Evolutionary conservation across 805 yeast genomes (phyloP).

Genomic region (Cyberlindnera japonica): DNA sequence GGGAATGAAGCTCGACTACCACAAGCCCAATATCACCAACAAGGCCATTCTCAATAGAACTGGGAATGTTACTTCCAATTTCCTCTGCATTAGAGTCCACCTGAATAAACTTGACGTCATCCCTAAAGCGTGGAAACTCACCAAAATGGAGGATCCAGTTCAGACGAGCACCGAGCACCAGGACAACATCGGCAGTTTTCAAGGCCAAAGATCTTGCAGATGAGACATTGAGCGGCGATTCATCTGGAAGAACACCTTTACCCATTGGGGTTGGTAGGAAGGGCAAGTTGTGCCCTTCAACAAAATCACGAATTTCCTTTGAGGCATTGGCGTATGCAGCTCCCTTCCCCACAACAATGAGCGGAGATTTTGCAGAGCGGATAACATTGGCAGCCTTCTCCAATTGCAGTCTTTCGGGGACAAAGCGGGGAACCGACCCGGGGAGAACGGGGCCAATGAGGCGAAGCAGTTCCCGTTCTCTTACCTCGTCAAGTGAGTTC

Average conservation of each 20-base stretch:
- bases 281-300: conserved; percentile 42
- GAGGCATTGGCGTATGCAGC: conserved; percentile 48
- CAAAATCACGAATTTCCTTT: conserved; percentile 36
- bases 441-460: conserved; percentile 9
- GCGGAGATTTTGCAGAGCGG: conserved; percentile 40
- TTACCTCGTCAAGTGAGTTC: conserved; percentile 1
- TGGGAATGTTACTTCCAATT: conserved; percentile 42
- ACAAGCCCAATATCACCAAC: conserved; percentile 52
- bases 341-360: conserved; percentile 66
- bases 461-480: background rate
- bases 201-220: conserved; percentile 64
- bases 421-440: conserved; percentile 28
- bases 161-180: conserved; percentile 62
- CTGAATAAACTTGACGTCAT: conserved; percentile 49
- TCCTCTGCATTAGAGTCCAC: conserved; percentile 53
- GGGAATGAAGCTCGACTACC: conserved; percentile 31
- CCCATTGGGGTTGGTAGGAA: conserved; percentile 80
- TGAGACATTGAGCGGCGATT: conserved; percentile 44
- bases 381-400: conserved; percentile 33
- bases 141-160: conserved; percentile 77
- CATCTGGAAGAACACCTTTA: conserved; percentile 62
- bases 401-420: conserved; percentile 36
- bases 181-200: conserved; percentile 51
- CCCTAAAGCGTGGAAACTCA: conserved; percentile 47
- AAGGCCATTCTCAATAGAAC: conserved; percentile 39